A percentile compares a stretch with the other conserved stretches of the same genome.
These are phyloP conservation scores for Paragyromitra xinjiangensis DNA, from an alignment of 495 filamentous ascomycete genomes.

Conservation along the genomic window DNA sequence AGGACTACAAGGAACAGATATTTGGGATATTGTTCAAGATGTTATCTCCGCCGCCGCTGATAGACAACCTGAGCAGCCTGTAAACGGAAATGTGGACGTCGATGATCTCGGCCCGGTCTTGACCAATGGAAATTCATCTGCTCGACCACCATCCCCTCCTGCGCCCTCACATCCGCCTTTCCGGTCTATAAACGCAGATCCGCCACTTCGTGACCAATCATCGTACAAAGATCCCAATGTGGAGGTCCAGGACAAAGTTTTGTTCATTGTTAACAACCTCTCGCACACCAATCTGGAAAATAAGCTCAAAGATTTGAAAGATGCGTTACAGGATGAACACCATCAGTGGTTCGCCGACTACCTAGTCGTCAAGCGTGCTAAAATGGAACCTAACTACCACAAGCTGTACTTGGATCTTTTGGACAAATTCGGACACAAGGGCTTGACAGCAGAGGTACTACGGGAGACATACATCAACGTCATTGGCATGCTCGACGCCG, in stretches of 20 bases:
- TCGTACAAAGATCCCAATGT: constrained; percentile 81
- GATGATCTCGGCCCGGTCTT: constrained; percentile 35
- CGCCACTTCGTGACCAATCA: constrained; percentile 65
- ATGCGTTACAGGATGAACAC: constrained; percentile 78
- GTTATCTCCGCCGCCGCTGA: constrained; percentile 67
- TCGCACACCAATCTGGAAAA: constrained; percentile 84
- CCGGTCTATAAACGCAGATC: constrained; percentile 76
- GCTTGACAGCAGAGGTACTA: constrained; percentile 85
- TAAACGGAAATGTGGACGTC: constrained; percentile 60
- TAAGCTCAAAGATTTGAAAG: constrained; percentile 80
- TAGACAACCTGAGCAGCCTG: constrained; percentile 60
- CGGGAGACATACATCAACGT: constrained; percentile 92
- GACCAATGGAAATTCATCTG: constrained; percentile 49
- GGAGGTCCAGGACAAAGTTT: constrained; percentile 87
- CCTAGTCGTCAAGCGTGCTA: constrained; percentile 95
- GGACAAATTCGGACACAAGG: constrained; percentile 77
- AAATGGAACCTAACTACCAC: constrained; percentile 95
- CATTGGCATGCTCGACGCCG: constrained; percentile 84
- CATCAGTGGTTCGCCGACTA: constrained; percentile 96
- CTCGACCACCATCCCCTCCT: constrained; percentile 35
- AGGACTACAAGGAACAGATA: constrained; percentile 81
- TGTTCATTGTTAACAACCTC: constrained; percentile 96
- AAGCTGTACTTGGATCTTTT: constrained; percentile 89
- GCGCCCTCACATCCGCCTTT: constrained; percentile 66
- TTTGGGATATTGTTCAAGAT: constrained; percentile 81